These are phyloP conservation scores for Aspergillus sp. DNA, from an alignment of 2,329 filamentous ascomycete species.

Conservation along the genomic window DNA sequence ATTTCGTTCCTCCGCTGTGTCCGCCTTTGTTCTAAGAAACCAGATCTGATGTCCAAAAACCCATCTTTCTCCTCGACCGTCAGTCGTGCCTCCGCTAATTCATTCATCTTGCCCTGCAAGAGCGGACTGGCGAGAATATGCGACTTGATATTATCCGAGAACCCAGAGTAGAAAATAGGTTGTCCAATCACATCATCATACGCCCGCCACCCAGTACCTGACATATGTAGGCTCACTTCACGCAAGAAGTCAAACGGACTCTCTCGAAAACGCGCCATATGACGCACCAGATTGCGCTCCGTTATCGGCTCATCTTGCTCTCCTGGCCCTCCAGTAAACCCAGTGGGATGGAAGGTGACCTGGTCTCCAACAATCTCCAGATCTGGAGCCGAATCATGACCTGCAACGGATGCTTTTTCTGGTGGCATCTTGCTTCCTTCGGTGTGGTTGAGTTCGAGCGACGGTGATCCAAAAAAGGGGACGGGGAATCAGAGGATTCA, in stretches of 20 bases:
- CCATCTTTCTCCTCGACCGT: conserved; percentile 70
- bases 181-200: conserved; percentile 88
- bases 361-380: conserved; percentile 67
- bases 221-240: conserved; percentile 87
- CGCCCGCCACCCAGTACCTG: conserved; percentile 87
- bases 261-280: conserved; percentile 79
- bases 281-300: conserved; percentile 48
- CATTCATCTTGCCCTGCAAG: conserved; percentile 63
- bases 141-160: conserved; percentile 79
- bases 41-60: conserved; percentile 43
- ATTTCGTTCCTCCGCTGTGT: conserved; percentile 48
- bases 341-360: conserved; percentile 66
- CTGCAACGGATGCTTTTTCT: conserved; percentile 19
- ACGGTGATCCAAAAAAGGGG: not conserved
- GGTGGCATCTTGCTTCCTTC: conserved; percentile 20
- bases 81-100: conserved; percentile 68
- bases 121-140: conserved; percentile 67
- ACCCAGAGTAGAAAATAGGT: conserved; percentile 86
- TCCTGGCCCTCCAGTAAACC: conserved; percentile 41
- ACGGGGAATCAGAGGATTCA: not conserved
- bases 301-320: conserved; percentile 40
- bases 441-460: not conserved
- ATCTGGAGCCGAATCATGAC: conserved; percentile 55
- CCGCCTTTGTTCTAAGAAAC: conserved; percentile 22
- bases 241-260: conserved; percentile 71